phyloP scores from a whole-genome alignment of 768 basidiomycete genomes.

The Trametes coccinea region DNA sequence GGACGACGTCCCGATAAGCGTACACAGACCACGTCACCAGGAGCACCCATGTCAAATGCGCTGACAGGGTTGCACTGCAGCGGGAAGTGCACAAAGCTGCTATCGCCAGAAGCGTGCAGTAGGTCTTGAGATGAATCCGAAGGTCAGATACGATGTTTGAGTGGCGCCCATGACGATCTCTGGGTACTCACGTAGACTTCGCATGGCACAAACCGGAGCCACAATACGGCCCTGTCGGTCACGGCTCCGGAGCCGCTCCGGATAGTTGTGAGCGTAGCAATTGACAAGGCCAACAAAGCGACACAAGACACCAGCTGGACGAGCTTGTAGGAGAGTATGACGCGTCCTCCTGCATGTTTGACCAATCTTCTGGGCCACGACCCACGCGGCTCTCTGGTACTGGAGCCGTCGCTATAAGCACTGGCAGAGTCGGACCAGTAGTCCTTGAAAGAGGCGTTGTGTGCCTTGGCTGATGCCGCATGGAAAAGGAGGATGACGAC shows the following conservation, averaged over 20 bases:
- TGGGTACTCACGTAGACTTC: not conserved
- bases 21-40: constrained; percentile 48
- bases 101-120: constrained; percentile 36
- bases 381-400: too few species aligned
- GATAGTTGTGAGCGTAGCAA: not conserved
- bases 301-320: not conserved
- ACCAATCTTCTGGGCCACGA: not conserved
- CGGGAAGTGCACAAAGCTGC: constrained; percentile 24
- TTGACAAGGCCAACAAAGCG: not conserved
- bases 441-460: too few species aligned
- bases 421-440: too few species aligned
- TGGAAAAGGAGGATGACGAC: not conserved
- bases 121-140: constrained; percentile 25
- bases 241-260: not conserved
- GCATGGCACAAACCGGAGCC: not conserved
- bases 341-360: not conserved
- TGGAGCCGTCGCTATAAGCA: too few species aligned
- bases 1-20: constrained; percentile 56
- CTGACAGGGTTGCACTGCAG: constrained; percentile 31
- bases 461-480: not conserved
- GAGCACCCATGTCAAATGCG: constrained; percentile 51
- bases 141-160: not conserved
- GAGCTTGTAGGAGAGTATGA: not conserved
- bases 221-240: not conserved
- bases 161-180: too few species aligned